These are phyloP conservation scores for Cladophialophora carrionii DNA, from an alignment of 2,329 filamentous ascomycete genomes.

Conservation along the genomic window DNA sequence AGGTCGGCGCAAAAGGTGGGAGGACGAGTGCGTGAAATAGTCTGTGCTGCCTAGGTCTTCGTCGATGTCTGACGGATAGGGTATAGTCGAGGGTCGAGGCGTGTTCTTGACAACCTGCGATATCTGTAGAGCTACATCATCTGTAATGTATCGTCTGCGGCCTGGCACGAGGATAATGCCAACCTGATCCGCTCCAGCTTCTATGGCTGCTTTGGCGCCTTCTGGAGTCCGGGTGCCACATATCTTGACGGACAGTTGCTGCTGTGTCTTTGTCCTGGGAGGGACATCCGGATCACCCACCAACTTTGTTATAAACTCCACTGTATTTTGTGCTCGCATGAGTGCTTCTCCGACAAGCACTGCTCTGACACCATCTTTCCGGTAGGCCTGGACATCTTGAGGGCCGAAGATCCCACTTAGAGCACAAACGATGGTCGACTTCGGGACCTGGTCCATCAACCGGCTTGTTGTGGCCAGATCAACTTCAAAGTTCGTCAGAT, in stretches of 20 bases:
- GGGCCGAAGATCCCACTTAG: constrained; percentile 90
- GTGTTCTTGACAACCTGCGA: constrained; percentile 71
- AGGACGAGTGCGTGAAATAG: constrained; percentile 68
- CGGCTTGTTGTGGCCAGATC: constrained; percentile 90
- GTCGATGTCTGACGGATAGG: constrained; percentile 39
- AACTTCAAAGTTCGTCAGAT: constrained; percentile 94
- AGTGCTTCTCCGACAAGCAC: constrained; percentile 93
- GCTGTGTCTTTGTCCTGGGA: constrained; percentile 43
- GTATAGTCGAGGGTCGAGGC: constrained; percentile 42
- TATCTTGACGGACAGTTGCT: constrained; percentile 81
- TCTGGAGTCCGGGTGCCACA: constrained; percentile 86
- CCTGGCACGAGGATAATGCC: constrained; percentile 89
- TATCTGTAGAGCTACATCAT: constrained; percentile 78
- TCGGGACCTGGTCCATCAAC: constrained; percentile 81
- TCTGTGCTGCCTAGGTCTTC: constrained; percentile 56
- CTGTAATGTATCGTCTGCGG: constrained; percentile 75
- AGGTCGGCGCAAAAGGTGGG: constrained; percentile 53
- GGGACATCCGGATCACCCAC: constrained; percentile 59
- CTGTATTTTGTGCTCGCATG: constrained; percentile 85
- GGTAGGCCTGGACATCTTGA: constrained; percentile 84
- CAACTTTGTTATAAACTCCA: constrained; percentile 79
- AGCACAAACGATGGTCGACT: constrained; percentile 85
- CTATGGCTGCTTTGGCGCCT: constrained; percentile 76
- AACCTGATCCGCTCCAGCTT: constrained; percentile 86
- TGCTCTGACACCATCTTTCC: constrained; percentile 85